phyloP scores from a whole-genome alignment of 768 basidiomycete genomes.

The Leucosporidium scottii region DNA sequence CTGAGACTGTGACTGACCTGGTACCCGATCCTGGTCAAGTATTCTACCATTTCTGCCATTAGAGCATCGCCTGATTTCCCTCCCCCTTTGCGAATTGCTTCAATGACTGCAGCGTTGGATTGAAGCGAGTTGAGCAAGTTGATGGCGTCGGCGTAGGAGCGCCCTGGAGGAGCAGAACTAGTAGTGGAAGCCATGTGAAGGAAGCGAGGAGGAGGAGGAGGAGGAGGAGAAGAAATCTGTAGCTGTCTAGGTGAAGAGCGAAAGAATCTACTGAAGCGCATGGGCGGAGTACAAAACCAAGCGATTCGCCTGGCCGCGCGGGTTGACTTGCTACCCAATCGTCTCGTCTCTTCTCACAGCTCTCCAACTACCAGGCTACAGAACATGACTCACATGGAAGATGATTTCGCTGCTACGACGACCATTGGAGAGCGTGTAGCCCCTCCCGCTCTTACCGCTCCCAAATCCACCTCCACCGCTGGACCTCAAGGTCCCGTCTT shows the following conservation, averaged over 20 bases:
- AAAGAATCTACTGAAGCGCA: too few relatives aligned
- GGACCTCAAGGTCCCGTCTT: constrained; percentile 48
- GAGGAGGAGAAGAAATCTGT: too few relatives aligned
- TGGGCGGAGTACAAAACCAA: too few relatives aligned
- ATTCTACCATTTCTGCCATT: constrained; percentile 85
- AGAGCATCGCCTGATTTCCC: constrained; percentile 55
- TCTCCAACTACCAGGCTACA: constrained; percentile 10
- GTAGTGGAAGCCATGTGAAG: background rate
- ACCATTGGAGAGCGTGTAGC: constrained; percentile 46
- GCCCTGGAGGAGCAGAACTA: background rate
- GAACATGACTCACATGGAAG: constrained; percentile 26
- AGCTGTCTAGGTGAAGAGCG: too few relatives aligned
- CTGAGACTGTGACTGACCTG: too few relatives aligned
- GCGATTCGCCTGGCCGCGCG: too few relatives aligned
- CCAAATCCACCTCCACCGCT: too few relatives aligned
- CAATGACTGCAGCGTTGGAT: constrained; percentile 86
- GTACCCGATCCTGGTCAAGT: constrained; percentile 78
- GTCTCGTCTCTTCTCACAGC: constrained; percentile 16
- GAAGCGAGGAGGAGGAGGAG: too few relatives aligned
- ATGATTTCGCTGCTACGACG: constrained; percentile 54
- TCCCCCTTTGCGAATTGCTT: constrained; percentile 69
- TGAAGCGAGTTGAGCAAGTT: constrained; percentile 50
- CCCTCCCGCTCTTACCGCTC: too few relatives aligned
- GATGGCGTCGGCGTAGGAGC: constrained; percentile 42
- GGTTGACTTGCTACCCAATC: too few relatives aligned